A percentile compares a stretch with the other conserved stretches of the same genome.
These are phyloP conservation scores for Trametes polyzona DNA, from an alignment of 1,284 basidiomycete genomes.

Conservation along the genomic window DNA sequence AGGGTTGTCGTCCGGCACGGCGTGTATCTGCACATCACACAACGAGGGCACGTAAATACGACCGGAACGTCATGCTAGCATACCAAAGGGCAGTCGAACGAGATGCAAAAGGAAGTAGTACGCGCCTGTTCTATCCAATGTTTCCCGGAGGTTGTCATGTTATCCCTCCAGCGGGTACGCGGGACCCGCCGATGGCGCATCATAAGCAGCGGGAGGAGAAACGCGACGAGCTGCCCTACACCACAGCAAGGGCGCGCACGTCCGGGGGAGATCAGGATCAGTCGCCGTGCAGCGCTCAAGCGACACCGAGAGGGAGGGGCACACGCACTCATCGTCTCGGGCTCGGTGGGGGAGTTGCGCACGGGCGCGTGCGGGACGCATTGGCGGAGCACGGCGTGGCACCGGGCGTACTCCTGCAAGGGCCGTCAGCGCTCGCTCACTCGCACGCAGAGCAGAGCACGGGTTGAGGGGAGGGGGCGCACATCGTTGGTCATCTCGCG, in stretches of 20 bases:
- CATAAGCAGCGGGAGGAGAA: constrained; percentile 80
- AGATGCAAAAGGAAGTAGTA: constrained; percentile 19
- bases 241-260: constrained; percentile 6
- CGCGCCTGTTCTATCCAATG: constrained; percentile 81
- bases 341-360: constrained; percentile 53
- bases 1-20: constrained; percentile 47
- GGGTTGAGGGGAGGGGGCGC: constrained; percentile 30
- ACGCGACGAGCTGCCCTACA: constrained; percentile 67
- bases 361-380: constrained; percentile 61
- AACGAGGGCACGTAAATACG: constrained; percentile 16
- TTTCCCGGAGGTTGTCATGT: constrained; percentile 62
- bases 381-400: constrained; percentile 40
- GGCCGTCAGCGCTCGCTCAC: not conserved
- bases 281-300: not conserved
- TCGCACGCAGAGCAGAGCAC: not conserved
- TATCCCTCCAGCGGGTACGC: constrained; percentile 70
- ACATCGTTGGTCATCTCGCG: constrained; percentile 70
- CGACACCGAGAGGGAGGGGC: too few species aligned
- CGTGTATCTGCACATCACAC: constrained; percentile 13
- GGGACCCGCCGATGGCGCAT: constrained; percentile 82
- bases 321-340: constrained; percentile 67
- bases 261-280: too few species aligned
- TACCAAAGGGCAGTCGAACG: constrained; percentile 5
- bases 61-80: not conserved
- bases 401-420: constrained; percentile 68